phyloP scores from a whole-genome alignment of 148 eudicot genomes.

The Silene uniflora region DNA sequence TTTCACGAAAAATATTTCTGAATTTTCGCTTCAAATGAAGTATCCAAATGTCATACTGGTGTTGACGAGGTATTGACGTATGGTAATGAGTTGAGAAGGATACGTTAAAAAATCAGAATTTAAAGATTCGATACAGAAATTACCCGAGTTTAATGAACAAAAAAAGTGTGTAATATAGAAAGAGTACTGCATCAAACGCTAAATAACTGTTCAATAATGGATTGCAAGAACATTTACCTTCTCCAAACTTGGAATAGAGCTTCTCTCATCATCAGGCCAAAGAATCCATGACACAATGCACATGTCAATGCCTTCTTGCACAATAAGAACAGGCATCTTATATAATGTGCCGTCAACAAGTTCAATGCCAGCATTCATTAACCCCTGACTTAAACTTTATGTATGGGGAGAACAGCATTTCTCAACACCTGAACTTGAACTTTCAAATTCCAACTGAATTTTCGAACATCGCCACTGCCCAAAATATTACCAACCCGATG shows the following conservation, averaged over 20 bases:
- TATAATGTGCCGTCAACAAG: slow-evolving; percentile 61
- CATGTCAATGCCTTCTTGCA: slow-evolving; percentile 60
- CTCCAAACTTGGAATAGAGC: slow-evolving; percentile 83
- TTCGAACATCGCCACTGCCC: slow-evolving; percentile 48
- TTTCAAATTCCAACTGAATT: slow-evolving; percentile 83
- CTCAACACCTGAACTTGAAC: slow-evolving; percentile 75
- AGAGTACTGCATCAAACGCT: not conserved
- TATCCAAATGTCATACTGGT: no score
- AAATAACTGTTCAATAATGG: not conserved
- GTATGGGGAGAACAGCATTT: slow-evolving; percentile 60
- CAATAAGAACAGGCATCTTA: slow-evolving; percentile 40
- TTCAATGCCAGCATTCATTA: slow-evolving; percentile 46
- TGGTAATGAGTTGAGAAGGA: no score
- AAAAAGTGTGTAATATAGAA: not conserved
- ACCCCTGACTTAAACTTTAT: slow-evolving; percentile 46
- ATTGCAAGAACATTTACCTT: slow-evolving; percentile 48
- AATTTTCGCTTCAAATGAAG: no score
- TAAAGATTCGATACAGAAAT: no score
- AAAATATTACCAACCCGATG: slow-evolving; percentile 52
- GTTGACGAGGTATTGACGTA: no score
- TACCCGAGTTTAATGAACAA: not conserved
- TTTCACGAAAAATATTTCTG: no score
- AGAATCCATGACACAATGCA: slow-evolving; percentile 83
- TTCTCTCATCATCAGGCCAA: slow-evolving; percentile 96
- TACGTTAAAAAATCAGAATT: no score